These are phyloP conservation scores for Aspergillus hiratsukae DNA, from an alignment of 2,329 filamentous ascomycete species.

Conservation along the genomic window DNA sequence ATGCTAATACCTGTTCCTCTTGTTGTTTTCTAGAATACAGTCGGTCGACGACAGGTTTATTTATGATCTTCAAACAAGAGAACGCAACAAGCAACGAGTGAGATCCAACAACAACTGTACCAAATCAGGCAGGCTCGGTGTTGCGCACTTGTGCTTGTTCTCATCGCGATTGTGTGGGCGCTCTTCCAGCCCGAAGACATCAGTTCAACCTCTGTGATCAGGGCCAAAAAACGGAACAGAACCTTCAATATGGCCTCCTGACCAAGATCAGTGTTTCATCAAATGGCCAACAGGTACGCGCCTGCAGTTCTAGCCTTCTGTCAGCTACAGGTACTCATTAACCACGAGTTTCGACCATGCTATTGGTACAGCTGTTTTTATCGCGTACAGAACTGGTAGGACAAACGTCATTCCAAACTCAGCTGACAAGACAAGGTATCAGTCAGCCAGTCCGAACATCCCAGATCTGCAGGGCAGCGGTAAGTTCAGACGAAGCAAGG, in stretches of 20 bases:
- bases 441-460: not conserved
- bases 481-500: not conserved
- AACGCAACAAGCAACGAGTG: not conserved
- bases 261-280: not conserved
- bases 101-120: slow-evolving; percentile 1
- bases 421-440: not conserved
- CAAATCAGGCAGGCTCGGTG: not conserved
- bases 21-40: slow-evolving; percentile 12
- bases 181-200: not conserved
- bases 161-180: not conserved
- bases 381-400: not conserved
- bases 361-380: not conserved
- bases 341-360: not conserved
- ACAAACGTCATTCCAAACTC: not conserved
- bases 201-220: not conserved
- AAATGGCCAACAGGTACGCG: not conserved
- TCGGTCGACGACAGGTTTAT: slow-evolving; percentile 9
- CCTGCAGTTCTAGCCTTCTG: not conserved
- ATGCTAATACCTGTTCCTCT: slow-evolving; percentile 1
- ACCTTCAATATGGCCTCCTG: not conserved
- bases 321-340: not conserved
- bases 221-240: not conserved
- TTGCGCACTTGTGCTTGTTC: too few species aligned
- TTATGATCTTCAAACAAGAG: not conserved
- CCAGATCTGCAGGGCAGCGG: not conserved